phyloP scores from a whole-genome alignment of 345 rosid species.

The Dimocarpus longan region DNA sequence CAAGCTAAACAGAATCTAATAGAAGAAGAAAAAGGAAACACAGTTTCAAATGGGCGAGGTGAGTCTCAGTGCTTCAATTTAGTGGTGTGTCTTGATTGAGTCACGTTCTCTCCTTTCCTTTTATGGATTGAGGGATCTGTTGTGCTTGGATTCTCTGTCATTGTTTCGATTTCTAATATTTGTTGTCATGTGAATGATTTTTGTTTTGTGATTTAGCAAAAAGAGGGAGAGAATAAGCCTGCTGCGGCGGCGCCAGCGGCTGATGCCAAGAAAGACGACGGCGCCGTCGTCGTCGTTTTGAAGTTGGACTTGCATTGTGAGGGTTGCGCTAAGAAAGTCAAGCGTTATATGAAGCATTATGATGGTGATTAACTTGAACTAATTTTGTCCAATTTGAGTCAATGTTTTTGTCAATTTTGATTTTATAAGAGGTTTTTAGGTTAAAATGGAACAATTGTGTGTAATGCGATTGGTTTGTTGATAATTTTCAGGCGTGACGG shows the following conservation, averaged over 20 bases:
- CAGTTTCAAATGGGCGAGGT: conserved; percentile 52
- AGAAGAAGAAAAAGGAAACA: not conserved
- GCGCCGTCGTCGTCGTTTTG: conserved; percentile 47
- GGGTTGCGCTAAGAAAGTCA: conserved; percentile 83
- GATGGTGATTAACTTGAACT: conserved; percentile 47
- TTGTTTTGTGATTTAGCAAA: conserved; percentile 32
- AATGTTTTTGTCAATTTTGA: not conserved
- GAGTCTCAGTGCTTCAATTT: conserved; percentile 13
- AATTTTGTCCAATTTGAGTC: not conserved
- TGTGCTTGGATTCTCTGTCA: no score
- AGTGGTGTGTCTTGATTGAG: no score
- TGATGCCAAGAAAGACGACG: conserved; percentile 52
- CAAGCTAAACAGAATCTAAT: not conserved
- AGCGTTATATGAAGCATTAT: conserved; percentile 38
- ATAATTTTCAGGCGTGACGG: conserved; percentile 64
- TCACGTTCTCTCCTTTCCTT: no score
- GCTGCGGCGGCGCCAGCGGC: conserved; percentile 33
- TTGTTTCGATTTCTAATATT: no score
- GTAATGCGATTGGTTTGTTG: conserved; percentile 5
- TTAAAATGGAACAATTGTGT: not conserved
- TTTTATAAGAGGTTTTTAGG: not conserved
- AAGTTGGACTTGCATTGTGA: conserved; percentile 87
- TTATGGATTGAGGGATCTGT: no score
- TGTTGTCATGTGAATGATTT: not conserved
- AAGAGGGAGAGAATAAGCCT: conserved; percentile 48